Conservation (phyloP, 164 flowering plant species). For the Chimonanthus praecox region DNA sequence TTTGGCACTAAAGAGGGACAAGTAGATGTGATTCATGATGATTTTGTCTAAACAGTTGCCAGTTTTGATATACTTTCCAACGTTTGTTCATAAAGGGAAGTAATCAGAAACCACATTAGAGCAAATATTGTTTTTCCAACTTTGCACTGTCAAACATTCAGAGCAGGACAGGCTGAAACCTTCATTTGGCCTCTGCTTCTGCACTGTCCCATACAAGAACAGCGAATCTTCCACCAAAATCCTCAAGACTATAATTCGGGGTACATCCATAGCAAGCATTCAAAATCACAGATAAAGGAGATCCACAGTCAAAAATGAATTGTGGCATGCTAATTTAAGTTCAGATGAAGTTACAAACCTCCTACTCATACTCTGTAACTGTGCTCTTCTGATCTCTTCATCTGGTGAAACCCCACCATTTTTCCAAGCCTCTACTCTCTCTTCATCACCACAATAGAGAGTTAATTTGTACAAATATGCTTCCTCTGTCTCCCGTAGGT, state of each 20-base stretch:
- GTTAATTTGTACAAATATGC: conserved; percentile 23
- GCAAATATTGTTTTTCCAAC: background rate
- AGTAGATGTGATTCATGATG: too few species aligned
- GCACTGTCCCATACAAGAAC: background rate
- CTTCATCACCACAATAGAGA: conserved; percentile 23
- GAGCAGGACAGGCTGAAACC: background rate
- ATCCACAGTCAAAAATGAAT: background rate
- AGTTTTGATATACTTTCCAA: too few species aligned
- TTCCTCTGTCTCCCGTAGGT: conserved; percentile 24
- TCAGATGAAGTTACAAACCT: conserved; percentile 14
- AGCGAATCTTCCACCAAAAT: background rate
- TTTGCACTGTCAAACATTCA: background rate
- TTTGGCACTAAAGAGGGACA: too few species aligned
- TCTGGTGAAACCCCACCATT: conserved; percentile 37
- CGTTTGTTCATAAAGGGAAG: background rate
- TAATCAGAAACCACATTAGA: background rate
- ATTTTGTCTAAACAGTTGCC: too few species aligned
- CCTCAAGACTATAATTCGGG: background rate
- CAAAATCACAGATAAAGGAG: background rate
- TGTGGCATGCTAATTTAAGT: background rate
- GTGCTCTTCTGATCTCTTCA: conserved; percentile 35
- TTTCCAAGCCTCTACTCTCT: conserved; percentile 28
- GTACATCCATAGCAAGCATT: background rate
- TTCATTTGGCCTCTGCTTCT: background rate
- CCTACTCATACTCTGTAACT: conserved; percentile 33